Conservation (phyloP, 352 stramenopile species). For the Phytophthora quininea region DNA sequence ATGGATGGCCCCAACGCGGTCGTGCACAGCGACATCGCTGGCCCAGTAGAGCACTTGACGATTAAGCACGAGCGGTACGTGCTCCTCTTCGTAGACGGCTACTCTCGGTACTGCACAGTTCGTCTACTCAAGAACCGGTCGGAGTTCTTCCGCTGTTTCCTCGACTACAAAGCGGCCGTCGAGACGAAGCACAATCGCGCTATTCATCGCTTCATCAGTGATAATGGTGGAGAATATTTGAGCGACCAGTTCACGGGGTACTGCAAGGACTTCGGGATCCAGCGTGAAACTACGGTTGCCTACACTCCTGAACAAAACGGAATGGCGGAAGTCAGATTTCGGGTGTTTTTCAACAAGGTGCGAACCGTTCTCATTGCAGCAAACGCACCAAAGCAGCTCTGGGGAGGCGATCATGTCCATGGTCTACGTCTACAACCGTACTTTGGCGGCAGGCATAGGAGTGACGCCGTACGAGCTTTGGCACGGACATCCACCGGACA, state of each 20-base stretch:
- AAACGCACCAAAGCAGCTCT: neutral
- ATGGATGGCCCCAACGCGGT: neutral
- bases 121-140: neutral
- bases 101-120: conserved; percentile 3
- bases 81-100: conserved; percentile 8
- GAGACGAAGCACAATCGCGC: conserved; percentile 6
- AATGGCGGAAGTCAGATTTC: neutral
- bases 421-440: neutral
- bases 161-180: neutral
- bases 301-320: neutral
- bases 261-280: neutral
- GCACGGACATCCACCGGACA: neutral
- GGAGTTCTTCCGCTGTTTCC: conserved; percentile 3
- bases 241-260: neutral
- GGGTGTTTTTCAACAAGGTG: neutral
- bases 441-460: neutral
- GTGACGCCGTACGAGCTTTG: neutral
- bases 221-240: neutral
- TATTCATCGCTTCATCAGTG: neutral
- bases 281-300: neutral
- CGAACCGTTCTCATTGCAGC: neutral
- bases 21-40: conserved; percentile 3
- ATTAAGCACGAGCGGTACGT: conserved; percentile 9
- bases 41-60: neutral
- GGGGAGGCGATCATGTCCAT: neutral